These are phyloP conservation scores for Botrytis fragariae DNA, from an alignment of 2,329 filamentous ascomycete genomes.

Conservation along the genomic window DNA sequence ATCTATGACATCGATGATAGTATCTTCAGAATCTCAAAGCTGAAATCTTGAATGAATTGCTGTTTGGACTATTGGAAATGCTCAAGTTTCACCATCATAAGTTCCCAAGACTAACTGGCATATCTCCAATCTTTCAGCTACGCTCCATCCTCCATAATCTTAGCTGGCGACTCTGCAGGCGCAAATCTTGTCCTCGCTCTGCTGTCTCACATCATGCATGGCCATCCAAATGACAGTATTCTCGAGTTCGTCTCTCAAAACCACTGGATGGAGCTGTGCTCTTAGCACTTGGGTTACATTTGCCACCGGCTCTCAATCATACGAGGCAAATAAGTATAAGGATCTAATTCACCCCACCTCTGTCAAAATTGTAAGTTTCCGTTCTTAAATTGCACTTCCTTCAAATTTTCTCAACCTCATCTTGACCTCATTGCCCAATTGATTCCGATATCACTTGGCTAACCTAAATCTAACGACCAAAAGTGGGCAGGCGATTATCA, in stretches of 20 bases:
- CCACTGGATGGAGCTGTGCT: constrained; percentile 51
- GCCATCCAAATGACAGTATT: constrained; percentile 59
- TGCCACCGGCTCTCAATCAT: constrained; percentile 44
- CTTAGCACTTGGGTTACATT: constrained; percentile 57
- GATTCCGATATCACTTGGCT: constrained; percentile 44
- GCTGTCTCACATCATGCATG: constrained; percentile 53
- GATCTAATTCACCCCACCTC: constrained; percentile 48
- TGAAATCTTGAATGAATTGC: neutral
- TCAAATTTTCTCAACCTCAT: constrained; percentile 25
- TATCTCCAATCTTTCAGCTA: constrained; percentile 58
- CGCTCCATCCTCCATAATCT: constrained; percentile 42
- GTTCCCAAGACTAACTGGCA: constrained; percentile 51
- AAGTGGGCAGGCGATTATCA: constrained; percentile 39
- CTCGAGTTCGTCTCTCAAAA: constrained; percentile 42
- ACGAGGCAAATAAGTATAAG: constrained; percentile 46
- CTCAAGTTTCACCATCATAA: constrained; percentile 43
- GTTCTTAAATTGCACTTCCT: neutral
- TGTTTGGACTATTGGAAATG: neutral
- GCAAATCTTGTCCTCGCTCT: constrained; percentile 48
- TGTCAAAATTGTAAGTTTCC: neutral
- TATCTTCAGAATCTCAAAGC: neutral
- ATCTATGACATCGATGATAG: neutral
- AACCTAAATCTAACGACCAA: constrained; percentile 38
- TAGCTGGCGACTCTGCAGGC: constrained; percentile 54
- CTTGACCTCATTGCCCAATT: neutral